phyloP scores from a whole-genome alignment of 2,329 filamentous ascomycete species.

The Penicillium freii region DNA sequence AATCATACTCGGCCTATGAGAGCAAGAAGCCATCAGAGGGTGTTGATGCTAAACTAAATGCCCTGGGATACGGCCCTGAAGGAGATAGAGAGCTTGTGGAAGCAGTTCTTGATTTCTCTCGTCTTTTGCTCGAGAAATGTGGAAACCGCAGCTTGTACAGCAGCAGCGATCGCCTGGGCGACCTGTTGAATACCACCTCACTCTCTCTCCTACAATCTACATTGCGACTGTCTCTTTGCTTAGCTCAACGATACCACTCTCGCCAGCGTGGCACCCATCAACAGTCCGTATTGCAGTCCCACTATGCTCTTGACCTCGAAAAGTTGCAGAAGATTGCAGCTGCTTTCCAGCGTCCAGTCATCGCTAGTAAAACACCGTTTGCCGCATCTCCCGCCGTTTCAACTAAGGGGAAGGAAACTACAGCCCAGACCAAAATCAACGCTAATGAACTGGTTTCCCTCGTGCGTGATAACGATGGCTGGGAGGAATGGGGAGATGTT shows the following conservation, averaged over 20 bases:
- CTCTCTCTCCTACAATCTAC: constrained; percentile 73
- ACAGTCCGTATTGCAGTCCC: constrained; percentile 72
- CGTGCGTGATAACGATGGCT: constrained; percentile 58
- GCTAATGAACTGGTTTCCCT: constrained; percentile 82
- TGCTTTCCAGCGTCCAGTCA: constrained; percentile 73
- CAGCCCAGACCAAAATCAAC: constrained; percentile 55
- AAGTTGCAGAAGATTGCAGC: constrained; percentile 78
- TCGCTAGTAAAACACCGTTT: constrained; percentile 52
- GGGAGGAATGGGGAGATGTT: constrained; percentile 78
- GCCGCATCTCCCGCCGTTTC: constrained; percentile 52
- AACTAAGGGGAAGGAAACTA: constrained; percentile 75
- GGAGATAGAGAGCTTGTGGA: constrained; percentile 80
- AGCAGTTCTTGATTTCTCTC: constrained; percentile 78
- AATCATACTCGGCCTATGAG: constrained; percentile 58
- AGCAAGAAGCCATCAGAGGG: constrained; percentile 55
- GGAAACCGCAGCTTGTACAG: constrained; percentile 95
- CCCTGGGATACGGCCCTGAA: constrained; percentile 66
- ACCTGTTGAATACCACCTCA: constrained; percentile 83
- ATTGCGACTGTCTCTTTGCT: constrained; percentile 75
- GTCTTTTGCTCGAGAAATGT: constrained; percentile 86
- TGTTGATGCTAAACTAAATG: constrained; percentile 53
- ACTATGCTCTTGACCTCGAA: constrained; percentile 73
- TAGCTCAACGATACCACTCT: constrained; percentile 90
- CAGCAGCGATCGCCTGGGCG: constrained; percentile 85
- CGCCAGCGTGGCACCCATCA: constrained; percentile 75